Conservation (phyloP, 305 asterid genomes). For the Ilex paraguariensis region DNA sequence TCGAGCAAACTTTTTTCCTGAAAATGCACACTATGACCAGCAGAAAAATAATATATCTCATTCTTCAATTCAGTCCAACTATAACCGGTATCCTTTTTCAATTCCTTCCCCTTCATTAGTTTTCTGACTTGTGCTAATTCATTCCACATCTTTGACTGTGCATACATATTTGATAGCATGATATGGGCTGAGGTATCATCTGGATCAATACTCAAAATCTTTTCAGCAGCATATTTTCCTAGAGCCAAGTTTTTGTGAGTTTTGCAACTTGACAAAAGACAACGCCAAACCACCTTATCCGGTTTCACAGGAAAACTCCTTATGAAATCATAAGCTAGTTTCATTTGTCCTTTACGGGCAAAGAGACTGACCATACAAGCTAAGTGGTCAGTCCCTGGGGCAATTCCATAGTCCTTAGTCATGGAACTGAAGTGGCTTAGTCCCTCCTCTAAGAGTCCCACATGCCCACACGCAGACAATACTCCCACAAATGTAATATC, state of each 20-base stretch:
- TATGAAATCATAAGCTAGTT: constrained; percentile 51
- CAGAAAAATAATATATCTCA: constrained; percentile 28
- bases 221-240: constrained; percentile 59
- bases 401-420: constrained; percentile 40
- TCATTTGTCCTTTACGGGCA: constrained; percentile 55
- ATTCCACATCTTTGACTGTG: constrained; percentile 62
- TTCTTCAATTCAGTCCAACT: constrained; percentile 63
- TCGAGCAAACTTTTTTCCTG: constrained; percentile 16
- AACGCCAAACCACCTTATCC: constrained; percentile 76
- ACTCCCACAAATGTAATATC: constrained; percentile 58
- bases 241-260: constrained; percentile 42
- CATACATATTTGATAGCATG: constrained; percentile 63
- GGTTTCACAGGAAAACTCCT: constrained; percentile 29
- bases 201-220: constrained; percentile 55
- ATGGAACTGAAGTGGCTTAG: constrained; percentile 51
- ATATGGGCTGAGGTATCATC: constrained; percentile 62
- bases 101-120: constrained; percentile 45
- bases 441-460: constrained; percentile 58
- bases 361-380: constrained; percentile 65
- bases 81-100: constrained; percentile 68
- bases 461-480: constrained; percentile 64
- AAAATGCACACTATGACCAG: constrained; percentile 19
- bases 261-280: constrained; percentile 64
- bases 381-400: constrained; percentile 58
- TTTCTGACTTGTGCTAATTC: constrained; percentile 57